Conservation (phyloP, 345 rosid genomes). For the Carallia pectinifolia region DNA sequence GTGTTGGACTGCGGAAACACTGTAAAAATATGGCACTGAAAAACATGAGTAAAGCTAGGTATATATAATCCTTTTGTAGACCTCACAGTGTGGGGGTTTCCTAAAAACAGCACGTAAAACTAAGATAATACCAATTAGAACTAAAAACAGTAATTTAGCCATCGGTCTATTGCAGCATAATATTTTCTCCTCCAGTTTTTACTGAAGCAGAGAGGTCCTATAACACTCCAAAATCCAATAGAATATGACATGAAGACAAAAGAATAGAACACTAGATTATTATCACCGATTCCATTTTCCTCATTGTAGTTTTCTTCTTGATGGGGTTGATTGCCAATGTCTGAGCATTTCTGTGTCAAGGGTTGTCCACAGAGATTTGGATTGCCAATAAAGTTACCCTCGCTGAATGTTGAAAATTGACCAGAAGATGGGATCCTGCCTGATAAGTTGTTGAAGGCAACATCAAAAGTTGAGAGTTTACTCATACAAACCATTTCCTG, state of each 20-base stretch:
- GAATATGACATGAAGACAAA: constrained; percentile 10
- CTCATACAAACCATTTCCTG: neutral
- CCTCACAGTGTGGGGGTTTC: no score
- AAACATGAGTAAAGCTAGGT: no score
- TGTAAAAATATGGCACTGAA: no score
- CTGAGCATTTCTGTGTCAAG: constrained; percentile 5
- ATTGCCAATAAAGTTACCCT: constrained; percentile 15
- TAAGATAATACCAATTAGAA: neutral
- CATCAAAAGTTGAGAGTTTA: constrained; percentile 10
- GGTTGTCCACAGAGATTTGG: constrained; percentile 17
- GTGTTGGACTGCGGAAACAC: no score
- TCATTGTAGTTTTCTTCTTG: neutral
- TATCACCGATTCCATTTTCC: constrained; percentile 1
- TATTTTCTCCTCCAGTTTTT: constrained; percentile 14
- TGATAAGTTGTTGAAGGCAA: constrained; percentile 21
- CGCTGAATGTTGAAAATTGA: constrained; percentile 17
- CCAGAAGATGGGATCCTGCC: constrained; percentile 19
- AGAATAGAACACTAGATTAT: constrained; percentile 13
- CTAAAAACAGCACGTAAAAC: no score
- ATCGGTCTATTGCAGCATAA: constrained; percentile 5
- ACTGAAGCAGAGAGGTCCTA: constrained; percentile 8
- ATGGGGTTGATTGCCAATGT: neutral
- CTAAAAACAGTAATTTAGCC: neutral
- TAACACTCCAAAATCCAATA: constrained; percentile 20
- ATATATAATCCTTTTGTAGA: no score